These are phyloP conservation scores for Arachis monticola DNA, from an alignment of 331 rosid genomes.

Conservation along the genomic window DNA sequence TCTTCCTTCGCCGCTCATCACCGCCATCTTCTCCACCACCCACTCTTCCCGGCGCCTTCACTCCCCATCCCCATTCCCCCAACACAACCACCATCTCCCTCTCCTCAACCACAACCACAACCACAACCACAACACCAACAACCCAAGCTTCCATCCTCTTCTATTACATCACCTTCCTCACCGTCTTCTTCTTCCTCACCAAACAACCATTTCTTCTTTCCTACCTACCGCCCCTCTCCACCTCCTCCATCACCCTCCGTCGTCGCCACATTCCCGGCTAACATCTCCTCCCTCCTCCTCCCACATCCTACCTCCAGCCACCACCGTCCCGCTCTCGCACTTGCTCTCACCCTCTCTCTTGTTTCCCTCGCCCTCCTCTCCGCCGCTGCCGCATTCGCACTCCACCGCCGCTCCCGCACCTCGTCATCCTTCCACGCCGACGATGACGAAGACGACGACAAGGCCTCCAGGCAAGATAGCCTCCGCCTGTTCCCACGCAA, in stretches of 20 bases:
- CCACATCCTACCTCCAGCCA: conserved; percentile 54
- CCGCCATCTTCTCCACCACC: conserved; percentile 88
- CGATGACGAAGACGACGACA: conserved; percentile 40
- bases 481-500: conserved; percentile 68
- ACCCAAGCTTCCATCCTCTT: conserved; percentile 73
- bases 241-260: conserved; percentile 68
- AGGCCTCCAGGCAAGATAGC: conserved; percentile 60
- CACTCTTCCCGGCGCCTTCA: conserved; percentile 49
- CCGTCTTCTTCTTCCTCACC: conserved; percentile 43
- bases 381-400: conserved; percentile 45
- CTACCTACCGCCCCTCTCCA: conserved; percentile 58
- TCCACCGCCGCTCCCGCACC: conserved; percentile 36
- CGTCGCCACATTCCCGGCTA: conserved; percentile 82
- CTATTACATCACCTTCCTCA: conserved; percentile 45
- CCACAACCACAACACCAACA: conserved; percentile 41
- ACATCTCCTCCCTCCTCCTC: conserved; percentile 78
- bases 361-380: conserved; percentile 41
- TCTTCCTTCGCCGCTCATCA: not conserved
- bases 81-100: conserved; percentile 24
- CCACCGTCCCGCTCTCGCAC: conserved; percentile 52
- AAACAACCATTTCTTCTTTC: conserved; percentile 60
- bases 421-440: not conserved
- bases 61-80: conserved; percentile 44
- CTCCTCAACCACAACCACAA: conserved; percentile 47
- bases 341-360: conserved; percentile 44